Conservation (phyloP, 2,329 filamentous ascomycete species). For the Diplocarpon rosae region DNA sequence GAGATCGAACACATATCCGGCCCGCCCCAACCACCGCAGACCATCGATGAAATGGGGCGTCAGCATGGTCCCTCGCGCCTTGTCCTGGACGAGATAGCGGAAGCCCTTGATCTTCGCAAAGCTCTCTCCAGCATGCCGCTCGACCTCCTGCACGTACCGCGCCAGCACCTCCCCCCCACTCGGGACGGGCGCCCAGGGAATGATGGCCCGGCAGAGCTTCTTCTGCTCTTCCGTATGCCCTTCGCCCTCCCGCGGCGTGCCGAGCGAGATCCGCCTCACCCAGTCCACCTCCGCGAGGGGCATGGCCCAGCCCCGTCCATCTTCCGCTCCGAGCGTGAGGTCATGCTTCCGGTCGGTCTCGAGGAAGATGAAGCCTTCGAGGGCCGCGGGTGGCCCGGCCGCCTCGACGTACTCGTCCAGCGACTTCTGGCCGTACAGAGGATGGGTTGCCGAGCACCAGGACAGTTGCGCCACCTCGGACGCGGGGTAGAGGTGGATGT, state of each 20-base stretch:
- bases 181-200: conserved; percentile 80
- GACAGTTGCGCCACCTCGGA: conserved; percentile 54
- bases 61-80: conserved; percentile 55
- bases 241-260: conserved; percentile 43
- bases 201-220: conserved; percentile 52
- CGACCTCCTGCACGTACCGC: conserved; percentile 52
- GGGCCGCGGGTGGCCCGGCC: conserved; percentile 28
- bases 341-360: conserved; percentile 68
- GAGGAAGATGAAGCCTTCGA: conserved; percentile 68
- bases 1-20: conserved; percentile 65
- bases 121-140: conserved; percentile 46
- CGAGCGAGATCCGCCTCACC: conserved; percentile 54
- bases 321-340: conserved; percentile 34
- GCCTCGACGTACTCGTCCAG: conserved; percentile 23
- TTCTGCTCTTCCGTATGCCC: conserved; percentile 43
- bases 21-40: conserved; percentile 52
- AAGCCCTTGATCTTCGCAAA: conserved; percentile 68
- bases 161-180: conserved; percentile 48
- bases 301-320: conserved; percentile 49
- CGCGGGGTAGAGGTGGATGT: conserved; percentile 78
- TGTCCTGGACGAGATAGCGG: conserved; percentile 73
- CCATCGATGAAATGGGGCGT: conserved; percentile 51
- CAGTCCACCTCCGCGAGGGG: conserved; percentile 64
- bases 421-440: conserved; percentile 32
- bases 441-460: conserved; percentile 53